Evolutionary conservation across 2,329 filamentous ascomycete genomes (phyloP).

Genomic region (Colletotrichum cordylinicola): DNA sequence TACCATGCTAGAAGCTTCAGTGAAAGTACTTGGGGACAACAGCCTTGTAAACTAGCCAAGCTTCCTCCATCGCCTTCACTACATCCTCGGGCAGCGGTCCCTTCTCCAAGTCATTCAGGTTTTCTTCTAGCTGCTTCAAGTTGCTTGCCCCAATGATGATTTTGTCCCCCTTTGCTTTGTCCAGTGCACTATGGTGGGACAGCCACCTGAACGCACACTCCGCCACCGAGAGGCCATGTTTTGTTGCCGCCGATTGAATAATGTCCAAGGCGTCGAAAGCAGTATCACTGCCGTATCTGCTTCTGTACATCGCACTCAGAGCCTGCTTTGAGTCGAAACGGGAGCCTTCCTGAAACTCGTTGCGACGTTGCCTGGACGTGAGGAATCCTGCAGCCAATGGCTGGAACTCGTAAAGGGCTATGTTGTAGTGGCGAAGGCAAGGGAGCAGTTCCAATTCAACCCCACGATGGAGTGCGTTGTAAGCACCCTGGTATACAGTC

Average conservation of each 20-base stretch:
- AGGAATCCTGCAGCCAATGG: not conserved
- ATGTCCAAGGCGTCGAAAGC: not conserved
- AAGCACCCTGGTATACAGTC: slow-evolving; percentile 79
- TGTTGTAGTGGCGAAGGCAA: not conserved
- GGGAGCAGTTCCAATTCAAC: slow-evolving; percentile 63
- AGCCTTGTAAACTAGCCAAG: not conserved
- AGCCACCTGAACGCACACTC: not conserved
- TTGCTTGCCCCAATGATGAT: not conserved
- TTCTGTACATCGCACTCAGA: not conserved
- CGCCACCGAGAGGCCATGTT: not conserved
- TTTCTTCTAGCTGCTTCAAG: not conserved
- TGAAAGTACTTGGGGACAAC: not conserved
- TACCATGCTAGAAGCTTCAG: not conserved
- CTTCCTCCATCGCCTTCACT: not conserved
- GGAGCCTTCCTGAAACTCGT: not conserved
- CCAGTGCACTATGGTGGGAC: not conserved
- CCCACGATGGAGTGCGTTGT: slow-evolving; percentile 54
- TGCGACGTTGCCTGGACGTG: not conserved
- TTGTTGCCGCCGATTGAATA: not conserved
- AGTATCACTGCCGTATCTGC: not conserved
- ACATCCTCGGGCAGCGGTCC: not conserved
- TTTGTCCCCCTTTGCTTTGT: not conserved
- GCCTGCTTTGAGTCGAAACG: not conserved
- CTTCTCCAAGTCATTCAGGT: not conserved
- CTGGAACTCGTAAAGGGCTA: not conserved